phyloP scores from a whole-genome alignment of 306 rosid genomes.

The Cucumis cinereus region DNA sequence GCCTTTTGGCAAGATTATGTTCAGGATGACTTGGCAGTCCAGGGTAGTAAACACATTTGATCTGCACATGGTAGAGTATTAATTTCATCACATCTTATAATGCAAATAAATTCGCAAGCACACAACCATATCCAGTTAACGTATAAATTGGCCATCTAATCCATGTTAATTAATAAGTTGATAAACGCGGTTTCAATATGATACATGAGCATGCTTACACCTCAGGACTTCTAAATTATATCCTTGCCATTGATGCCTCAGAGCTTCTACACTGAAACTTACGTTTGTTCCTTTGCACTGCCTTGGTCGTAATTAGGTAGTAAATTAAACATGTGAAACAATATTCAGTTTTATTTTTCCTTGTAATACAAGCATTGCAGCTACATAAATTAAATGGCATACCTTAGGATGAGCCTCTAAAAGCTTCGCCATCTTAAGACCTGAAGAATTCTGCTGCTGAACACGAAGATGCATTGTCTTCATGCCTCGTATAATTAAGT shows the following conservation, averaged over 20 bases:
- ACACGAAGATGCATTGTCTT: conserved; percentile 93
- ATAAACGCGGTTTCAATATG: background rate
- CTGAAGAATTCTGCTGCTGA: conserved; percentile 86
- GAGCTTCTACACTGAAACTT: background rate
- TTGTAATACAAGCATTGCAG: background rate
- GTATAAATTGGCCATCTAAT: background rate
- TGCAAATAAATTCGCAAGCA: background rate
- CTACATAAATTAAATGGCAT: background rate
- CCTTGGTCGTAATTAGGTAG: background rate
- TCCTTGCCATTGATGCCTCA: background rate
- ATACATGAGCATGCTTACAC: background rate
- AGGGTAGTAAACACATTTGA: conserved; percentile 78
- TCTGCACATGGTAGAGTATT: conserved; percentile 29
- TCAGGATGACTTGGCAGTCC: conserved; percentile 91
- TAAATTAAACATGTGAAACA: background rate
- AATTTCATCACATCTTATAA: background rate
- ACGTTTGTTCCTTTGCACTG: background rate
- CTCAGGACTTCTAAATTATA: background rate
- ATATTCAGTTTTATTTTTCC: background rate
- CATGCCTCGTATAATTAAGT: conserved; percentile 91
- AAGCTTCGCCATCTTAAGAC: conserved; percentile 63
- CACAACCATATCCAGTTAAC: background rate
- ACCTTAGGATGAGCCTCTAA: conserved; percentile 99
- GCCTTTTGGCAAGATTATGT: conserved; percentile 76
- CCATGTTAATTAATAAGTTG: background rate